Conservation (phyloP, 306 rosid species). For the Arachis hypogaea region DNA sequence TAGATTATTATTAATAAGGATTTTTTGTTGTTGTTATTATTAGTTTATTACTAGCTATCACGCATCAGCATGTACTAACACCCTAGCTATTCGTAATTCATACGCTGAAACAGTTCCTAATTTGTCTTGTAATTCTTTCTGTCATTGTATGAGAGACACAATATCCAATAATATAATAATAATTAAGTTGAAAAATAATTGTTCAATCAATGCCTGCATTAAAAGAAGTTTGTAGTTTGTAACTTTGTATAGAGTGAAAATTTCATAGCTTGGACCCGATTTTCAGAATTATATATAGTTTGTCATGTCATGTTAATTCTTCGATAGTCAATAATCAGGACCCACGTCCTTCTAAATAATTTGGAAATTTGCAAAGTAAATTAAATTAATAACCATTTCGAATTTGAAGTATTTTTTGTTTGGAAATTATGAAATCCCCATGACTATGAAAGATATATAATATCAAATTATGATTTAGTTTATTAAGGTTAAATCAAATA, state of each 20-base stretch:
- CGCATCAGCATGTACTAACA: not conserved
- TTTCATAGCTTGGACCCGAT: not conserved
- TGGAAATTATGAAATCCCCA: too few species aligned
- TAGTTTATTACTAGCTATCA: too few species aligned
- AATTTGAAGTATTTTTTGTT: too few species aligned
- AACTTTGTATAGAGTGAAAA: not conserved
- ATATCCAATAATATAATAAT: conserved; percentile 25
- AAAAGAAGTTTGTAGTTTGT: conserved; percentile 5
- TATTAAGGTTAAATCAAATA: too few species aligned
- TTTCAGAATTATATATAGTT: conserved; percentile 2
- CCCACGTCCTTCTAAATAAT: not conserved
- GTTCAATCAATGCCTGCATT: conserved; percentile 10
- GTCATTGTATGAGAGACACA: not conserved
- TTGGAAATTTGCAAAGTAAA: too few species aligned
- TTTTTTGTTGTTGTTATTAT: not conserved
- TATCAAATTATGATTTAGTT: too few species aligned
- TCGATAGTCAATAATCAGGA: not conserved
- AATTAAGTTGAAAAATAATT: not conserved
- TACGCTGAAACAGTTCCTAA: conserved; percentile 8
- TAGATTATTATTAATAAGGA: not conserved
- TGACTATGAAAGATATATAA: too few species aligned
- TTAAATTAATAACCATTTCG: too few species aligned
- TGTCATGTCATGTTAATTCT: too few species aligned
- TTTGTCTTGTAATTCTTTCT: conserved; percentile 21
- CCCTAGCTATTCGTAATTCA: not conserved